These are phyloP conservation scores for Blastobotrys ciferrii DNA, from an alignment of 1,139 yeast genomes.

Conservation along the genomic window DNA sequence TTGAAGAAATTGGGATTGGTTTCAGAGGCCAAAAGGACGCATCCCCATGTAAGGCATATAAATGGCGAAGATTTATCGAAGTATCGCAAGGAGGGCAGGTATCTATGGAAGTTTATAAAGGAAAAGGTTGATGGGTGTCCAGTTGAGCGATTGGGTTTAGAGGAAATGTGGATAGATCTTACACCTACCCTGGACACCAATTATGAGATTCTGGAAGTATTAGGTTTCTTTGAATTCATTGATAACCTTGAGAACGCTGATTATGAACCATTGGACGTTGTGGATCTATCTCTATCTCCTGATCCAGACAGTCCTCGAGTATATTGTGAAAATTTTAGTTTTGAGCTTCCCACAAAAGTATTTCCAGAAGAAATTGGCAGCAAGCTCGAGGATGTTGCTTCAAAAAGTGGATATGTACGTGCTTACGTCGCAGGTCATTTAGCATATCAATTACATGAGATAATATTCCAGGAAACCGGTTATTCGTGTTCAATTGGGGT, in stretches of 20 bases:
- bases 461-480: constrained; percentile 26
- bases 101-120: constrained; percentile 31
- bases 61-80: constrained; percentile 38
- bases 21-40: constrained; percentile 25
- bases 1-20: constrained; percentile 33
- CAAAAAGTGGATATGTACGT: constrained; percentile 13
- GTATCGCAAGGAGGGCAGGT: constrained; percentile 37
- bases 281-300: constrained; percentile 17
- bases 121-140: constrained; percentile 27
- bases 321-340: constrained; percentile 32
- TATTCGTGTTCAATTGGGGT: constrained; percentile 39
- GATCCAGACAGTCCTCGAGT: constrained; percentile 16
- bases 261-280: constrained; percentile 26
- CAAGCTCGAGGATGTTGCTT: background rate
- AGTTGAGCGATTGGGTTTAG: constrained; percentile 40
- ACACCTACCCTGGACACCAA: constrained; percentile 27
- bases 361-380: constrained; percentile 24
- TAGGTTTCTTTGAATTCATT: constrained; percentile 19
- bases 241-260: constrained; percentile 11
- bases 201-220: constrained; percentile 18
- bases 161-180: constrained; percentile 39
- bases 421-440: constrained; percentile 35
- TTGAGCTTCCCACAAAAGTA: constrained; percentile 30
- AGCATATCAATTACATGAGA: constrained; percentile 31
- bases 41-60: constrained; percentile 34